A percentile compares a stretch with the other conserved stretches of the same genome.
These are phyloP conservation scores for Microdochium paspali DNA, from an alignment of 2,329 filamentous ascomycete genomes.

Conservation along the genomic window DNA sequence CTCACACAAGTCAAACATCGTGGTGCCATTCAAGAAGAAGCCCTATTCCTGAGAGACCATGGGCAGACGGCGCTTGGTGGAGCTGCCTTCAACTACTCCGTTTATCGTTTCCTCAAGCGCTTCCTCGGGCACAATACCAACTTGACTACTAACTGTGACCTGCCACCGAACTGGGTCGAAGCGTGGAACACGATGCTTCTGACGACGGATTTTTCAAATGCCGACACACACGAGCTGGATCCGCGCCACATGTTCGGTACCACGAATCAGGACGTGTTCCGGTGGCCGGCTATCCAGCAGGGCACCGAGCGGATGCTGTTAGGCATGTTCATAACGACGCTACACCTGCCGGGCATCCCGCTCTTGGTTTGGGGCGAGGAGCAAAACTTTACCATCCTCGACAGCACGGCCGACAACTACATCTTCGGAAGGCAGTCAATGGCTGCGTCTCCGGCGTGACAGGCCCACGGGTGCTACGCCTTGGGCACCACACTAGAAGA, in stretches of 20 bases:
- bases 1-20: conserved; percentile 35
- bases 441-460: conserved; percentile 51
- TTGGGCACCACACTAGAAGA: conserved; percentile 43
- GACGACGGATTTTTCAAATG: conserved; percentile 47
- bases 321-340: conserved; percentile 46
- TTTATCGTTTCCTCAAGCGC: conserved; percentile 52
- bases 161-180: conserved; percentile 40
- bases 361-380: conserved; percentile 54
- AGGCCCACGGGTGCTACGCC: conserved; percentile 51
- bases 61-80: conserved; percentile 46
- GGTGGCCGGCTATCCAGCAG: conserved; percentile 49
- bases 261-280: conserved; percentile 56
- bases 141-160: conserved; percentile 41
- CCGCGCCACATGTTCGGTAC: conserved; percentile 53
- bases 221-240: conserved; percentile 48
- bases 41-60: conserved; percentile 38
- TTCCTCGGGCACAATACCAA: conserved; percentile 52
- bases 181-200: conserved; percentile 43
- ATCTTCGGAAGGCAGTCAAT: conserved; percentile 55
- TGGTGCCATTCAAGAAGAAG: conserved; percentile 13
- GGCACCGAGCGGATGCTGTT: conserved; percentile 47
- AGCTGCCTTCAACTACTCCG: conserved; percentile 53
- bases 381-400: conserved; percentile 51
- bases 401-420: conserved; percentile 53
- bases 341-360: conserved; percentile 51